A percentile compares a stretch with the other conserved stretches of the same genome.
phyloP scores from a whole-genome alignment of 306 rosid genomes.

The Prunus kanzakura region DNA sequence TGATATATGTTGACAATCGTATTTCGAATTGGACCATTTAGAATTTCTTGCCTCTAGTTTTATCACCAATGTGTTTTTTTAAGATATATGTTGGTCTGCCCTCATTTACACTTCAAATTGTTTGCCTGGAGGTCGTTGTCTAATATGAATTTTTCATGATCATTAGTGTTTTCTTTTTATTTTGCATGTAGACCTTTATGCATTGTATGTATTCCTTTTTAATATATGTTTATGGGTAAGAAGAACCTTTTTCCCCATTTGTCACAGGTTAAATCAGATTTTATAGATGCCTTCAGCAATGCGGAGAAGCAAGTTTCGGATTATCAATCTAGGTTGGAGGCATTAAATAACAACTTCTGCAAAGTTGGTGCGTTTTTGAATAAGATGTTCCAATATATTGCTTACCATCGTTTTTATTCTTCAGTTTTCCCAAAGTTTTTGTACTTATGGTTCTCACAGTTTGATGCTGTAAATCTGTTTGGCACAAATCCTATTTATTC shows the following conservation, averaged over 20 bases:
- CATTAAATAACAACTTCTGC: conserved; percentile 45
- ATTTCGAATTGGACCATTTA: not conserved
- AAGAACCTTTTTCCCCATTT: not conserved
- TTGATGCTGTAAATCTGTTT: not conserved
- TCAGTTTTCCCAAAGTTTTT: not conserved
- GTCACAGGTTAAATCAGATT: conserved; percentile 74
- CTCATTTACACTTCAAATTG: not conserved
- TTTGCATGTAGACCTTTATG: not conserved
- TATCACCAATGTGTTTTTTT: not conserved
- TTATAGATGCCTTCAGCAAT: conserved; percentile 68
- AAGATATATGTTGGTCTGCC: not conserved
- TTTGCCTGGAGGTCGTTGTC: not conserved
- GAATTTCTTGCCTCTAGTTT: not conserved
- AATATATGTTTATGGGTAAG: not conserved
- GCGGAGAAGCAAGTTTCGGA: conserved; percentile 79
- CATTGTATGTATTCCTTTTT: not conserved
- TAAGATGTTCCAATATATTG: conserved; percentile 3
- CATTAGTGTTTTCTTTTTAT: not conserved
- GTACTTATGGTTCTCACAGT: not conserved
- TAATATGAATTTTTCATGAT: not conserved
- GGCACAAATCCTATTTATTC: not conserved
- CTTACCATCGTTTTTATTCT: not conserved
- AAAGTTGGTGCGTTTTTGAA: conserved; percentile 55
- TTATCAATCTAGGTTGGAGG: conserved; percentile 51
- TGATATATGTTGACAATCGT: not conserved